A percentile compares a stretch with the other conserved stretches of the same genome.
phyloP scores from a whole-genome alignment of 2,329 filamentous ascomycete genomes.

The Cytospora piceae region DNA sequence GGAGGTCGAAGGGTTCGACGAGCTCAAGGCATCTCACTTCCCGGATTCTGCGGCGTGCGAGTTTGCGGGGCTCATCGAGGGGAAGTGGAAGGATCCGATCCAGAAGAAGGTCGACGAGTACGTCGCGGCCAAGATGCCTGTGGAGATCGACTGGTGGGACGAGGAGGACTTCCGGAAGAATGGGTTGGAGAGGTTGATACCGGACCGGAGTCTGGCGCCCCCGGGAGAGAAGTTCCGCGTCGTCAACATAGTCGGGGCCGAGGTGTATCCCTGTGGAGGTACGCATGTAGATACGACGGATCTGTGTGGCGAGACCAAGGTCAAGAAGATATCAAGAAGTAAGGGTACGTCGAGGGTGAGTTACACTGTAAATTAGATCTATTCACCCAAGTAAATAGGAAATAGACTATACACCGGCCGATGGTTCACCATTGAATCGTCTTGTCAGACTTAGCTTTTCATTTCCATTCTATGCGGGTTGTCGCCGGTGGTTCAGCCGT shows the following conservation, averaged over 20 bases:
- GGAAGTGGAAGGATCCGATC: constrained; percentile 63
- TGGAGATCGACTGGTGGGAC: constrained; percentile 54
- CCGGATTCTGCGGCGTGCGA: constrained; percentile 70
- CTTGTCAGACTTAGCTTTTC: no score
- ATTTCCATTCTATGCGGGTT: no score
- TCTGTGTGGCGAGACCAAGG: constrained; percentile 61
- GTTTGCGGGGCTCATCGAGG: constrained; percentile 69
- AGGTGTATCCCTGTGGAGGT: constrained; percentile 74
- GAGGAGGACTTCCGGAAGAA: constrained; percentile 61
- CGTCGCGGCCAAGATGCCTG: constrained; percentile 57
- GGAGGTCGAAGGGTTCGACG: constrained; percentile 59
- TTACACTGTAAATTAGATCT: constrained; percentile 38
- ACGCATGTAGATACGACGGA: constrained; percentile 70
- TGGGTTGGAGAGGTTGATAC: constrained; percentile 59
- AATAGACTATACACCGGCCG: background rate
- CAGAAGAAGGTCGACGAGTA: constrained; percentile 65
- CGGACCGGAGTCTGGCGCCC: constrained; percentile 49
- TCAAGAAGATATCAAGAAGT: constrained; percentile 68
- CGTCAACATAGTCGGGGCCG: constrained; percentile 69
- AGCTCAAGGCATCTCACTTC: constrained; percentile 73
- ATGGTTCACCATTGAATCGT: background rate
- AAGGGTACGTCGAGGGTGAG: constrained; percentile 68
- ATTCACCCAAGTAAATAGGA: background rate
- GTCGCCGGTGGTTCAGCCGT: no score
- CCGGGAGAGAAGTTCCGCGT: constrained; percentile 64